Evolutionary conservation across 2,329 filamentous ascomycete genomes (phyloP), one percentile per base, ranked within the genome.

Genomic region (Xylaria sp.): DNA sequence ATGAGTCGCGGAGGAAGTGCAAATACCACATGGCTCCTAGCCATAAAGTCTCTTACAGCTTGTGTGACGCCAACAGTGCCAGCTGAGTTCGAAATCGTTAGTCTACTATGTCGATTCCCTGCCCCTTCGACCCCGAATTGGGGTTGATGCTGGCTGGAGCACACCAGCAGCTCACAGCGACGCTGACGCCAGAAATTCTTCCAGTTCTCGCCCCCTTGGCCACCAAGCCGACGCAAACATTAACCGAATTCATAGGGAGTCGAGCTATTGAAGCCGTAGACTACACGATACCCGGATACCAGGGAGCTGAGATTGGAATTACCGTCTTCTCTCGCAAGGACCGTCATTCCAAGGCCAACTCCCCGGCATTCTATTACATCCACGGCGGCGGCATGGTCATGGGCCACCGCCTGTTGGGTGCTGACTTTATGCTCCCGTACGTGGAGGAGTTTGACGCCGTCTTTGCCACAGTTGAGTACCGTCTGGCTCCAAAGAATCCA

Each of bases 341-440:
- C 12, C 52, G 28, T 18, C 18, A 20, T 20, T n/a, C 46, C 28
- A 39, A 9, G 10, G 31, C 41, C 6, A 61, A 52, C 12, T 12
- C 58, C 7, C 58, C 43, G 8, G 46, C 46, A 15, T 61, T 63
- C 36, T 63, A 54, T n/a, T 56, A 28, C 33, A 56, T 63, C 2
- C 62, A 64, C 36, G 62, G 62, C 25, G 62, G 52, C 7, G 62
- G 62, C 28, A 64, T 64, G 62, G 18, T 64, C 15, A 46, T 58
- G 36, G 41, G 39, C 18, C 18, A 64, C 23, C 62, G 52, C 52
- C 15, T 64, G 3, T 3, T 64, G 2, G 15, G 39, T 12, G 52
- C 46, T 8, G 51, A 64, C 1, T 46, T 64, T n/a, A 4, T 39
- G 4, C 15, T 64, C 0, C 39, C 54, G 3, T 64, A 28, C 1